Percentiles rank a stretch among this genome's conserved stretches.
Conservation (phyloP, 352 stramenopile genomes). For the Phytopythium sindhum region DNA sequence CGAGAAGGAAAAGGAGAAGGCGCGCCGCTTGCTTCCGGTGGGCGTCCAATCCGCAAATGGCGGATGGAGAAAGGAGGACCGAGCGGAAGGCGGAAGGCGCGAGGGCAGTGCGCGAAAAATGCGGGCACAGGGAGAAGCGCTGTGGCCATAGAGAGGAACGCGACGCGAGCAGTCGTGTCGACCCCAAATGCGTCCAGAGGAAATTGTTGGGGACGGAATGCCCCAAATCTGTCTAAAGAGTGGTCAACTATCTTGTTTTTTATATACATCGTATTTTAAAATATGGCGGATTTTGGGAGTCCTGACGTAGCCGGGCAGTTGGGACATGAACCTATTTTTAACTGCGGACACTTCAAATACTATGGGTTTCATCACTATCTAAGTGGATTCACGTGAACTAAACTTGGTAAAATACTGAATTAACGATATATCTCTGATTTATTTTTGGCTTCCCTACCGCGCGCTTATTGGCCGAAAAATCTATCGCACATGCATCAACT, state of each 20-base stretch:
- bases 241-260: background rate
- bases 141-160: too few species aligned
- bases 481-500: too few species aligned
- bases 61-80: background rate
- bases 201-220: background rate
- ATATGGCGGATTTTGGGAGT: background rate
- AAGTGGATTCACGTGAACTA: slow-evolving; percentile 8
- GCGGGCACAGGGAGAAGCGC: too few species aligned
- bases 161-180: background rate
- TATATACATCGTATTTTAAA: background rate
- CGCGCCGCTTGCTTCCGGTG: background rate
- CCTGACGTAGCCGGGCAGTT: background rate
- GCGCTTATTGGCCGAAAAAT: background rate
- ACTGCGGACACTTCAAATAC: background rate
- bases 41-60: background rate
- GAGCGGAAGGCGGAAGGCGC: too few species aligned
- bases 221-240: background rate
- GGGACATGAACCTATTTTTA: background rate
- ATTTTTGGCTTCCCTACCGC: background rate
- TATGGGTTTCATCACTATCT: background rate
- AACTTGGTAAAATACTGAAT: background rate
- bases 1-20: too few species aligned
- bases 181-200: background rate
- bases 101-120: background rate
- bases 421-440: background rate